Conservation (phyloP, 2,329 filamentous ascomycete genomes). For the Pestalotiopsis sp. region DNA sequence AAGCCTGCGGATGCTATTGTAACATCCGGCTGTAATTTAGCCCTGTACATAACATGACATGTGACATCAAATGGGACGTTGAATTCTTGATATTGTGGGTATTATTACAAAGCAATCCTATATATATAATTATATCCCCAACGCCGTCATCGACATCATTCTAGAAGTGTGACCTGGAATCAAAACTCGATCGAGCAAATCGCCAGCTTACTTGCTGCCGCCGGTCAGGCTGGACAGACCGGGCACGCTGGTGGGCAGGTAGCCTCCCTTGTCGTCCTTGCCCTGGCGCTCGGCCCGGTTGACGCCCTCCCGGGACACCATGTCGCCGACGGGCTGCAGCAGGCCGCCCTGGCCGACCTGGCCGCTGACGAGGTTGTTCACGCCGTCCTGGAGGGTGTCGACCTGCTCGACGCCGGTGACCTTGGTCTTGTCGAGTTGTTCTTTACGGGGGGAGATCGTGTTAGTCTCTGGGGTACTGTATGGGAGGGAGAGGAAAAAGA, state of each 20-base stretch:
- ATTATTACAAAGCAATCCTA: not conserved
- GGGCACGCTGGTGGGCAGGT: slow-evolving; percentile 34
- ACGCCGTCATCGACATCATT: not conserved
- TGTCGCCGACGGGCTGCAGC: slow-evolving; percentile 64
- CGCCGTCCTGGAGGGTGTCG: slow-evolving; percentile 69
- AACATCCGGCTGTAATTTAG: not conserved
- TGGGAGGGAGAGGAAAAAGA: not conserved
- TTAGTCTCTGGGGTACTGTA: not conserved
- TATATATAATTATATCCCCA: not conserved
- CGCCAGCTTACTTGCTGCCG: not conserved
- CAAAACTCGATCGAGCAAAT: not conserved
- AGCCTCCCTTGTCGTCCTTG: slow-evolving; percentile 61
- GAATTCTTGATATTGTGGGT: not conserved
- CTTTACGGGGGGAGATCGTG: slow-evolving; percentile 38
- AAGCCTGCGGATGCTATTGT: not conserved
- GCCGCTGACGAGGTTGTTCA: slow-evolving; percentile 62
- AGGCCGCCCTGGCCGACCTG: slow-evolving; percentile 72
- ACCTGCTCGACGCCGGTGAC: slow-evolving; percentile 68
- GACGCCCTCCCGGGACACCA: slow-evolving; percentile 64
- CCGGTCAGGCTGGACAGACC: slow-evolving; percentile 27
- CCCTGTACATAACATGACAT: not conserved
- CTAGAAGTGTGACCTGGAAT: not conserved
- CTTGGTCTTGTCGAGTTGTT: slow-evolving; percentile 70
- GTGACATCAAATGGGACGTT: not conserved
- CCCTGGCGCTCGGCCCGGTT: slow-evolving; percentile 67